These are phyloP conservation scores for Neurospora cerealis DNA, from an alignment of 495 filamentous ascomycete genomes.

Conservation along the genomic window DNA sequence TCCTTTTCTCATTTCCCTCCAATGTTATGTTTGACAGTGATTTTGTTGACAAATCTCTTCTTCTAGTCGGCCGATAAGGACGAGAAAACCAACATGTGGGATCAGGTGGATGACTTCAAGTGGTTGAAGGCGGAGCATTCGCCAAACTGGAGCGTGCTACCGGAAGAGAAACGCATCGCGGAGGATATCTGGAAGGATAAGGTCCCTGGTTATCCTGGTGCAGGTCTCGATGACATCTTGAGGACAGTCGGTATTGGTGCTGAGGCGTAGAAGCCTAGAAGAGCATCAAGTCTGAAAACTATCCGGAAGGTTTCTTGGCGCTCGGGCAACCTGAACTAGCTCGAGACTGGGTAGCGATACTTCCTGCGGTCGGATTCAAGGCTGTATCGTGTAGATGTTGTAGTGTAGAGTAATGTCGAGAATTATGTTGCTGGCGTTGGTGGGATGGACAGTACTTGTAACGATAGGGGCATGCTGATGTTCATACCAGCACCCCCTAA, in stretches of 20 bases:
- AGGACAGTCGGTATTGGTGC: slow-evolving; percentile 41
- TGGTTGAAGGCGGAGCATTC: slow-evolving; percentile 83
- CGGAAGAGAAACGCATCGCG: slow-evolving; percentile 46
- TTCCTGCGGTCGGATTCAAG: neutral
- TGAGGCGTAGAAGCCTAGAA: neutral
- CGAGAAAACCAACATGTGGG: slow-evolving; percentile 56
- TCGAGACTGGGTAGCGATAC: neutral
- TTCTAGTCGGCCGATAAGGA: slow-evolving; percentile 22
- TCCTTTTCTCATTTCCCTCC: neutral
- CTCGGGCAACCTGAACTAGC: neutral
- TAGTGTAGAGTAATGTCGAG: neutral
- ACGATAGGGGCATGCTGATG: neutral
- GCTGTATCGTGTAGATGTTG: neutral
- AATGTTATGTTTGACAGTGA: neutral
- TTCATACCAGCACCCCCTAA: neutral
- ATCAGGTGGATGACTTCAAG: slow-evolving; percentile 92
- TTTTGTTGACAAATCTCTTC: neutral
- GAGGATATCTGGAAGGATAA: slow-evolving; percentile 61
- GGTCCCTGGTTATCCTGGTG: slow-evolving; percentile 52
- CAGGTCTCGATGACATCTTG: slow-evolving; percentile 59
- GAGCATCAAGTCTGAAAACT: neutral
- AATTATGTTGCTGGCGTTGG: neutral
- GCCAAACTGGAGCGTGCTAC: slow-evolving; percentile 76
- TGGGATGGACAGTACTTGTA: neutral
- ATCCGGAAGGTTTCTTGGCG: neutral